Conservation (phyloP, 805 yeast species). For the Suhomyces kilbournensis region DNA sequence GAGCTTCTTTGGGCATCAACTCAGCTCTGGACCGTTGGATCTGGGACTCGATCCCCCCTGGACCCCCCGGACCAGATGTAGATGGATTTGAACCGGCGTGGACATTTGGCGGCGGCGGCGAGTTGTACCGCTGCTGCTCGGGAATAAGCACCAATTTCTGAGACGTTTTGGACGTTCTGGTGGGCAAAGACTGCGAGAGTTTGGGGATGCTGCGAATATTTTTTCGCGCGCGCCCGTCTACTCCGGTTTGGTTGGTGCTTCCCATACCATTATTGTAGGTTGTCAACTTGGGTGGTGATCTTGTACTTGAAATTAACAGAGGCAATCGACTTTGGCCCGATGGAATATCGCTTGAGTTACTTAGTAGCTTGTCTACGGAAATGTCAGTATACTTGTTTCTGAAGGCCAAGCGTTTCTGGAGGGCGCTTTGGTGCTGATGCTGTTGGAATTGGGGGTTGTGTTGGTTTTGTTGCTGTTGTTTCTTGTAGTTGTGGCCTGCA, state of each 20-base stretch:
- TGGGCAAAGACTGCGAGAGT: conserved; percentile 53
- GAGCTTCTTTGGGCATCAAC: conserved; percentile 53
- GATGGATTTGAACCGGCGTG: too few species aligned
- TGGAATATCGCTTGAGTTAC: conserved; percentile 83
- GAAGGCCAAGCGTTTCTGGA: conserved; percentile 28
- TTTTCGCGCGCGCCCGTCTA: conserved; percentile 13
- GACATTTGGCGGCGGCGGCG: conserved; percentile 13
- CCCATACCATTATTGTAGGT: not conserved
- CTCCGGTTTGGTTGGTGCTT: not conserved
- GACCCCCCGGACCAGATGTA: too few species aligned
- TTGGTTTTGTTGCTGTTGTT: conserved; percentile 31
- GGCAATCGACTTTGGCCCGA: conserved; percentile 62
- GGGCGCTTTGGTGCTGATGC: conserved; percentile 19
- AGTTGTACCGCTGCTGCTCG: conserved; percentile 36
- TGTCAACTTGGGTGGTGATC: conserved; percentile 5
- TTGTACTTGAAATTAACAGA: conserved; percentile 17
- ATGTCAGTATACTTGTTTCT: conserved; percentile 66
- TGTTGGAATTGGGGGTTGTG: conserved; percentile 17
- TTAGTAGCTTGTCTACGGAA: conserved; percentile 74
- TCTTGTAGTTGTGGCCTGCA: conserved; percentile 59
- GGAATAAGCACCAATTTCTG: conserved; percentile 88
- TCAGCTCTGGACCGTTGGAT: conserved; percentile 51
- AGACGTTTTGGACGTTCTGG: conserved; percentile 81
- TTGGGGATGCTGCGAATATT: conserved; percentile 50
- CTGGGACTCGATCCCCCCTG: conserved; percentile 13